Percentiles rank a stretch among this genome's conserved stretches.
Evolutionary conservation across 2,329 filamentous ascomycete species (phyloP).

Genomic region (Rhytidhysteron rufulum): DNA sequence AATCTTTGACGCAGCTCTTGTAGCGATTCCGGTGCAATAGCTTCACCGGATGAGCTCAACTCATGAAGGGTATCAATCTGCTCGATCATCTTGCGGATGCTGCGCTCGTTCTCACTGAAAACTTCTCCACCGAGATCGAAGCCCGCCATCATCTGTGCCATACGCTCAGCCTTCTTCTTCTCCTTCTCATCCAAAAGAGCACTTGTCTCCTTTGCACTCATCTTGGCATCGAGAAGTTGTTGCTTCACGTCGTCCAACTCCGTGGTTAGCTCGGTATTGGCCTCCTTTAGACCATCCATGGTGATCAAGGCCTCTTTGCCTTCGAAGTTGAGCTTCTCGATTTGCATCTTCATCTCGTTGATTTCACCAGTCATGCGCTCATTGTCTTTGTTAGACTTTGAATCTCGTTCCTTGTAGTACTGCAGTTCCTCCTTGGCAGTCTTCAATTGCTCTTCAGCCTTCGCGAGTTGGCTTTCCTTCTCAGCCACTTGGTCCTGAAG

Average conservation of each 20-base stretch:
- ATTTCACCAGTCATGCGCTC: conserved; percentile 80
- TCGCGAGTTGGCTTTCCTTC: conserved; percentile 76
- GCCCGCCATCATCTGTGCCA: conserved; percentile 99
- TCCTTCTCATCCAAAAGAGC: conserved; percentile 95
- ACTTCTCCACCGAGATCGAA: conserved; percentile 92
- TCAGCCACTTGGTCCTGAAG: conserved; percentile 95
- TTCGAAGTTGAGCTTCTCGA: conserved; percentile 93
- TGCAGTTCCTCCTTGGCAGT: conserved; percentile 83
- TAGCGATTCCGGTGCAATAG: conserved; percentile 77
- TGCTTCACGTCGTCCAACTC: conserved; percentile 96
- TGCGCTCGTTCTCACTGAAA: conserved; percentile 88
- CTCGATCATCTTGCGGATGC: conserved; percentile 78
- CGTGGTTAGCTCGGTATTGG: conserved; percentile 84
- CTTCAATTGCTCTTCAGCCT: conserved; percentile 73
- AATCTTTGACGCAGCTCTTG: conserved; percentile 72
- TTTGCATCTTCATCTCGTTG: conserved; percentile 93
- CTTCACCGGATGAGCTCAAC: conserved; percentile 71
- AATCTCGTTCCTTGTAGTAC: conserved; percentile 80
- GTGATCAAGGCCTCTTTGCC: conserved; percentile 95
- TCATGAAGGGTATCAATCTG: conserved; percentile 76
- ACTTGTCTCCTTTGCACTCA: conserved; percentile 90
- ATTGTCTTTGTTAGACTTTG: conserved; percentile 81
- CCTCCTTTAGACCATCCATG: conserved; percentile 95
- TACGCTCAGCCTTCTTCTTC: conserved; percentile 97
- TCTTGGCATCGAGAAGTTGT: conserved; percentile 90